These are phyloP conservation scores for Oryza meridionalis DNA, from an alignment of 176 grass and related monocot genomes.

Conservation along the genomic window DNA sequence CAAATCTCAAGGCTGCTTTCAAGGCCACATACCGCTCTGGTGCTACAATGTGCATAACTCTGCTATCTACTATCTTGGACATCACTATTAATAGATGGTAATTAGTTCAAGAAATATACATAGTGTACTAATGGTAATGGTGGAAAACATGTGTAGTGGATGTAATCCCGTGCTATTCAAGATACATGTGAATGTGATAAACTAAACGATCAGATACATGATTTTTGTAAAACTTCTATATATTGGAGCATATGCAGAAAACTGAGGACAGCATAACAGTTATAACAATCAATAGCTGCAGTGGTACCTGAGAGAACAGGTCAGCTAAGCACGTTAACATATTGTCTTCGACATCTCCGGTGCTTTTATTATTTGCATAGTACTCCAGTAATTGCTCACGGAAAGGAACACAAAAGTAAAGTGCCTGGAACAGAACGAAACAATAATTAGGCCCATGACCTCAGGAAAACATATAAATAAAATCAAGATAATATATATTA, in stretches of 20 bases:
- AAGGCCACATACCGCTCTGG: neutral
- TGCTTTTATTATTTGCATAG: slow-evolving; percentile 75
- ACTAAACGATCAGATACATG: neutral
- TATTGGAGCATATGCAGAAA: neutral
- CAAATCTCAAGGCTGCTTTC: neutral
- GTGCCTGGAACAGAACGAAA: slow-evolving; percentile 49
- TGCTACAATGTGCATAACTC: neutral
- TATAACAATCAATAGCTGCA: slow-evolving; percentile 23
- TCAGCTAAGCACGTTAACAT: slow-evolving; percentile 92
- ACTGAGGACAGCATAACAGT: neutral
- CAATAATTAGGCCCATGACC: neutral
- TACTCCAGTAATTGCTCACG: slow-evolving; percentile 95
- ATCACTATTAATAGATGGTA: neutral
- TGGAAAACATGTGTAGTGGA: neutral
- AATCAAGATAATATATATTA: neutral
- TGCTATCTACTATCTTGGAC: neutral
- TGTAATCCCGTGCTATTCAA: neutral
- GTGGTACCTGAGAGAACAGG: slow-evolving; percentile 86
- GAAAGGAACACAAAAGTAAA: slow-evolving; percentile 85
- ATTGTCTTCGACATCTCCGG: slow-evolving; percentile 77
- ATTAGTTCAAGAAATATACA: neutral
- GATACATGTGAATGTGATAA: neutral
- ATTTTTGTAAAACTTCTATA: slow-evolving; percentile 18
- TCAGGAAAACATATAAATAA: neutral
- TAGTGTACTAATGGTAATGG: neutral